A percentile compares a stretch with the other conserved stretches of the same genome.
Evolutionary conservation across 2,329 filamentous ascomycete species (phyloP).

Genomic region (Ilyonectria robusta): DNA sequence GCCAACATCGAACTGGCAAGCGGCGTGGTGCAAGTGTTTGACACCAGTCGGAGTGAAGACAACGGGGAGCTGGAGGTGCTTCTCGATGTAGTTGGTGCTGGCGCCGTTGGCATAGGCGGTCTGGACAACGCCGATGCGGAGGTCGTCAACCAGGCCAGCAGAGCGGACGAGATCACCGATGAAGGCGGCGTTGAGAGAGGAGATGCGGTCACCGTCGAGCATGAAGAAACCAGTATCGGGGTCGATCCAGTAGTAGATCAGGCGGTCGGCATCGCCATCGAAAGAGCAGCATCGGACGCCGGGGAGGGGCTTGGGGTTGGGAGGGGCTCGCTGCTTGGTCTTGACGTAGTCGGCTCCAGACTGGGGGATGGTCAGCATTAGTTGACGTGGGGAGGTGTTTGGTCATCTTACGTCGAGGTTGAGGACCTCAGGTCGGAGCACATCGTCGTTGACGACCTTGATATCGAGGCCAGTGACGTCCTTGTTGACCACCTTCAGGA

Average conservation of each 20-base stretch:
- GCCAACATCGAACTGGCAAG: conserved; percentile 92
- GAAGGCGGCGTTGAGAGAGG: conserved; percentile 93
- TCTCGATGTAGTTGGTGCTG: conserved; percentile 91
- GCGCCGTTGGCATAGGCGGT: conserved; percentile 98
- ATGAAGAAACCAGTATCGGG: conserved; percentile 88
- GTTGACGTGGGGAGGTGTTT: background rate
- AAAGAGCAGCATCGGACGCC: conserved; percentile 89
- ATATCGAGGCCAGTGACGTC: conserved; percentile 82
- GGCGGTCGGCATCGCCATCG: conserved; percentile 94
- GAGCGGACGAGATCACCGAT: conserved; percentile 89
- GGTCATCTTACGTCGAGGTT: conserved; percentile 84
- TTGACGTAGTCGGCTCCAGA: conserved; percentile 98
- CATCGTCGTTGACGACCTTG: conserved; percentile 92
- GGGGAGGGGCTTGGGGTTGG: conserved; percentile 81
- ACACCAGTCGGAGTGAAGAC: conserved; percentile 96
- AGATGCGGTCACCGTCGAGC: conserved; percentile 96
- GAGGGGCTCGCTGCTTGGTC: conserved; percentile 92
- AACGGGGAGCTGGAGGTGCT: conserved; percentile 89
- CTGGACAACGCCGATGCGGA: conserved; percentile 95
- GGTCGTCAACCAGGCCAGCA: conserved; percentile 82
- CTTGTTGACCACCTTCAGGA: conserved; percentile 85
- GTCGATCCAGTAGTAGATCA: conserved; percentile 96
- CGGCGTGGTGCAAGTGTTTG: conserved; percentile 98
- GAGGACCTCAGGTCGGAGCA: conserved; percentile 88
- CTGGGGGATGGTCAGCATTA: conserved; percentile 58